A percentile compares a stretch with the other conserved stretches of the same genome.
These are phyloP conservation scores for Taiozyma onychis DNA, from an alignment of 1,139 yeast species.

Conservation along the genomic window DNA sequence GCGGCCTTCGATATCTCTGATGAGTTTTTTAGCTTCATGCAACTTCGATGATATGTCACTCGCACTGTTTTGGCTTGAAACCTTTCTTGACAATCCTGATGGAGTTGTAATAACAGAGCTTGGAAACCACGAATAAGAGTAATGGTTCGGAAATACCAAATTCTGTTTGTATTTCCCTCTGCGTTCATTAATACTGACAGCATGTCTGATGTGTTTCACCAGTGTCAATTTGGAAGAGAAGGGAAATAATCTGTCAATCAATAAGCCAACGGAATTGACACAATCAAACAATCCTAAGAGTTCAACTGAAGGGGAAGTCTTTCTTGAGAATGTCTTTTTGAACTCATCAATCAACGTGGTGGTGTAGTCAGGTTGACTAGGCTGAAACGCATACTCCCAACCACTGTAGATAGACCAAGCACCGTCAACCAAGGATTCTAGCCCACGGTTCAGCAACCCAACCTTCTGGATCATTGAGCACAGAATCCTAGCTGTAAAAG, in stretches of 20 bases:
- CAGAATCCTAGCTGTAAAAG: constrained; percentile 55
- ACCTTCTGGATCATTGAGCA: constrained; percentile 60
- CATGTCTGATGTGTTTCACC: constrained; percentile 58
- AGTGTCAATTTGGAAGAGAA: constrained; percentile 43
- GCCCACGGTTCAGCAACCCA: constrained; percentile 48
- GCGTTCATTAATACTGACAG: constrained; percentile 60
- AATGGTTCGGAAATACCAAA: constrained; percentile 39
- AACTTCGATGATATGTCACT: background rate
- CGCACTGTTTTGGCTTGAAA: background rate
- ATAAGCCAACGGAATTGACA: constrained; percentile 55
- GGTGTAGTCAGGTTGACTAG: constrained; percentile 36
- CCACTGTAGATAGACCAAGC: constrained; percentile 58
- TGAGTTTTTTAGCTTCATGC: constrained; percentile 6
- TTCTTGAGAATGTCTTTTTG: constrained; percentile 44
- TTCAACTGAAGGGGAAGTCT: constrained; percentile 35
- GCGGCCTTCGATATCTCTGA: constrained; percentile 7
- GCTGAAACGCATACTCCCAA: constrained; percentile 61
- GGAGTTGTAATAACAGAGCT: constrained; percentile 7
- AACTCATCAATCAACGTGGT: constrained; percentile 45
- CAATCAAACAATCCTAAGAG: constrained; percentile 67
- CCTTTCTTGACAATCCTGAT: background rate
- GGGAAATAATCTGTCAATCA: constrained; percentile 53
- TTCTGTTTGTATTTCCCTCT: constrained; percentile 56
- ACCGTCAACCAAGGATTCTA: constrained; percentile 46
- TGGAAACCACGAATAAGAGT: constrained; percentile 29